These are phyloP conservation scores for Beauveria varroae DNA, from an alignment of 2,329 filamentous ascomycete species.

Conservation along the genomic window DNA sequence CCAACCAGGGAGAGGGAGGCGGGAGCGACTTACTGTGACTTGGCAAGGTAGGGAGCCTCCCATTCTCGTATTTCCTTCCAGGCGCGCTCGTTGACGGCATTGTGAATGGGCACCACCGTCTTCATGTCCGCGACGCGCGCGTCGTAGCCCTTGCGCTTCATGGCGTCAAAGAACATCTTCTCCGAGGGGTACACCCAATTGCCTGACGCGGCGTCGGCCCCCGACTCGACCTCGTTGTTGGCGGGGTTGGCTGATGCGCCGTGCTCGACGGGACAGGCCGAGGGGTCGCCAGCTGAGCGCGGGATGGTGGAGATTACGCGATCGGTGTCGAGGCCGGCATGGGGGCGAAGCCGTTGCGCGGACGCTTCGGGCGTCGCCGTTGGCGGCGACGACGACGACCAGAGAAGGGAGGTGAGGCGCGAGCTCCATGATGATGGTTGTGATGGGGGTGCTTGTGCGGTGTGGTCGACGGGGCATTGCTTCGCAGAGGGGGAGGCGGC, in stretches of 20 bases:
- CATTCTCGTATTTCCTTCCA: slow-evolving; percentile 88
- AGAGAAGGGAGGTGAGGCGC: slow-evolving; percentile 34
- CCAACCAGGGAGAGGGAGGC: no score
- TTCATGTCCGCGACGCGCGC: slow-evolving; percentile 70
- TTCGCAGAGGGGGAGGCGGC: slow-evolving; percentile 13
- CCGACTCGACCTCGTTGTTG: slow-evolving; percentile 74
- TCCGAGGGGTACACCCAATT: slow-evolving; percentile 98
- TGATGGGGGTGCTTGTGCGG: slow-evolving; percentile 15
- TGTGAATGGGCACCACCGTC: slow-evolving; percentile 93
- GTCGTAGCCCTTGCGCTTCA: slow-evolving; percentile 82
- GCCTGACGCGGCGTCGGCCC: slow-evolving; percentile 59
- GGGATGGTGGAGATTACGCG: slow-evolving; percentile 78
- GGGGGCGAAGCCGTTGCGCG: slow-evolving; percentile 11
- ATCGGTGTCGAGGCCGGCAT: slow-evolving; percentile 46
- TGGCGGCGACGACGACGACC: slow-evolving; percentile 23
- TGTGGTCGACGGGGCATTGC: slow-evolving; percentile 28
- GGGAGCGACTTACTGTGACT: slow-evolving; percentile 41
- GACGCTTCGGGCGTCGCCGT: slow-evolving; percentile 16
- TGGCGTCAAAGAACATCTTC: slow-evolving; percentile 95
- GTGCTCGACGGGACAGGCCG: slow-evolving; percentile 32
- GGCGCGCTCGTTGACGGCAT: slow-evolving; percentile 94
- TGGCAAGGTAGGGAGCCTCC: slow-evolving; percentile 62
- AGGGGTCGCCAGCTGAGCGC: slow-evolving; percentile 39
- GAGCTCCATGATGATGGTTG: slow-evolving; percentile 34
- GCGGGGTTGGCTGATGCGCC: slow-evolving; percentile 40